phyloP scores from a whole-genome alignment of 2,329 filamentous ascomycete genomes.

The Scytalidium lignicola region DNA sequence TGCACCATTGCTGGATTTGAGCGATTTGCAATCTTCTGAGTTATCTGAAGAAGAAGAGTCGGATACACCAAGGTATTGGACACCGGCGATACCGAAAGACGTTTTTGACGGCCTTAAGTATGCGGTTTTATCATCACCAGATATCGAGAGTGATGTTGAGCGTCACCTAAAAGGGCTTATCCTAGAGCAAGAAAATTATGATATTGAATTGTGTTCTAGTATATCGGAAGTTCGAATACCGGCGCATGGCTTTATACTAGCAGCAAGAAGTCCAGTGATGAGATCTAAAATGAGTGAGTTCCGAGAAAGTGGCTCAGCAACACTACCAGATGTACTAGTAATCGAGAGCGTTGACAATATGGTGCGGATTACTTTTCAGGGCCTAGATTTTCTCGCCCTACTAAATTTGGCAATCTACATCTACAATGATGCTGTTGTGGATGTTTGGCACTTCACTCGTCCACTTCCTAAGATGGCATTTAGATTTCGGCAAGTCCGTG shows the following conservation, averaged over 20 bases:
- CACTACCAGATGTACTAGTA: constrained; percentile 54
- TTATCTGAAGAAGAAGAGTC: constrained; percentile 33
- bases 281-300: constrained; percentile 56
- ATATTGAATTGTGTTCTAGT: constrained; percentile 44
- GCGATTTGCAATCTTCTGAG: constrained; percentile 45
- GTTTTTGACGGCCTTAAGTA: constrained; percentile 46
- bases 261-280: constrained; percentile 67
- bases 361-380: constrained; percentile 58
- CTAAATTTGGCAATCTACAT: constrained; percentile 75
- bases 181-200: constrained; percentile 33
- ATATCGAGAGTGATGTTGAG: constrained; percentile 59
- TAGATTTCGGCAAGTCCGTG: constrained; percentile 73
- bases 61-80: constrained; percentile 38
- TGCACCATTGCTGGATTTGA: constrained; percentile 62
- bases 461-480: constrained; percentile 56
- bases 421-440: constrained; percentile 75
- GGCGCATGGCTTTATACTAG: constrained; percentile 75
- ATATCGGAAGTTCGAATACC: constrained; percentile 70
- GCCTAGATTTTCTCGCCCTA: constrained; percentile 71
- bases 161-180: constrained; percentile 40
- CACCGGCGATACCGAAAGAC: constrained; percentile 41
- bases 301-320: constrained; percentile 47
- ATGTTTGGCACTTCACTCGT: constrained; percentile 79
- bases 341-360: constrained; percentile 46
- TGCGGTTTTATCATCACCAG: constrained; percentile 54